Conservation (phyloP, 306 rosid species). For the Lathyrus oleraceus region DNA sequence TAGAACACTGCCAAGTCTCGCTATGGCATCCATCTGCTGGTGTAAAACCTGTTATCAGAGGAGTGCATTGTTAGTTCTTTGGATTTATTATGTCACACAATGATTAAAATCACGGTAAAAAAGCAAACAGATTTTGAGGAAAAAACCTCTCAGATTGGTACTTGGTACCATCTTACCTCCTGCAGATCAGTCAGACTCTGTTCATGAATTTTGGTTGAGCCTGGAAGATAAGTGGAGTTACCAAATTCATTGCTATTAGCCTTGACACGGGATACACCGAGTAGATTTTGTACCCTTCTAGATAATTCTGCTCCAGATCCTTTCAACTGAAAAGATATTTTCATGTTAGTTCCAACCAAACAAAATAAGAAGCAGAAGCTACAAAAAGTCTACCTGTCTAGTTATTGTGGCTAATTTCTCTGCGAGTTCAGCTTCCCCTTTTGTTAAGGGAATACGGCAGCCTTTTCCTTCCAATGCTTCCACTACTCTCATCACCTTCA, state of each 20-base stretch:
- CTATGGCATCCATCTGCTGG: conserved; percentile 93
- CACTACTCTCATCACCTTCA: conserved; percentile 86
- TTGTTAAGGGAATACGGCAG: conserved; percentile 80
- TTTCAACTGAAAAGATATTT: conserved; percentile 65
- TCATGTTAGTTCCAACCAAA: conserved; percentile 36
- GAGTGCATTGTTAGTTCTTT: neutral
- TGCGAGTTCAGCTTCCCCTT: conserved; percentile 90
- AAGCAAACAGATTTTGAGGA: conserved; percentile 1
- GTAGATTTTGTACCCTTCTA: conserved; percentile 84
- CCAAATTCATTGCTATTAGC: conserved; percentile 61
- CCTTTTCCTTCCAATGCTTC: conserved; percentile 94
- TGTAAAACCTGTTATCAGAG: conserved; percentile 72
- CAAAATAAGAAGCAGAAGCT: neutral
- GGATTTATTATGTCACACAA: neutral
- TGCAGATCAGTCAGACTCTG: conserved; percentile 88
- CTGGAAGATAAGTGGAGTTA: conserved; percentile 68
- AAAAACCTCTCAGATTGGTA: neutral
- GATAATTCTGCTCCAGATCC: conserved; percentile 92
- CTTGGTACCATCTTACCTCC: conserved; percentile 55
- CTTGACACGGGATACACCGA: conserved; percentile 69
- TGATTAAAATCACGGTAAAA: neutral
- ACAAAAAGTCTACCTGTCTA: conserved; percentile 63
- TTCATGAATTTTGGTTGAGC: conserved; percentile 81
- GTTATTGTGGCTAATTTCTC: conserved; percentile 87
- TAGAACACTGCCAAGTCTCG: conserved; percentile 83